Conservation (phyloP, 345 rosid species). For the Psidium guajava region DNA sequence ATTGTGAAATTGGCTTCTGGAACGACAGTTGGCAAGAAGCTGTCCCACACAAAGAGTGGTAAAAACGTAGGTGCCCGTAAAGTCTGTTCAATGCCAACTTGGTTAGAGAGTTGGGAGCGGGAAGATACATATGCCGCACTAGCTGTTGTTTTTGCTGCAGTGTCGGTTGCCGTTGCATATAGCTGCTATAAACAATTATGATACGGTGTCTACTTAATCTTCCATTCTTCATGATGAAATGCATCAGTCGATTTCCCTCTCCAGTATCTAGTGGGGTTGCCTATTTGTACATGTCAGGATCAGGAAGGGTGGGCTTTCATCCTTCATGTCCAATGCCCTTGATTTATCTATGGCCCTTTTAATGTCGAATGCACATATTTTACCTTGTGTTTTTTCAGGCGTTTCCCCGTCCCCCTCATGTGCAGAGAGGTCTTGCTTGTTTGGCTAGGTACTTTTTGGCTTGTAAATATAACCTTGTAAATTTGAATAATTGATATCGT, state of each 20-base stretch:
- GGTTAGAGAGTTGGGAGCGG: slow-evolving; percentile 81
- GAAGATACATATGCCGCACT: slow-evolving; percentile 83
- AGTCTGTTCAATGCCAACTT: slow-evolving; percentile 47
- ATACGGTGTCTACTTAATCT: neutral
- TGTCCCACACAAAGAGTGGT: slow-evolving; percentile 18
- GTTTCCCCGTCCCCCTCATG: neutral
- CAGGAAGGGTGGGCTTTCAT: neutral
- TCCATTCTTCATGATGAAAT: neutral
- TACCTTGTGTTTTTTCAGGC: neutral
- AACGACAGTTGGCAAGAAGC: slow-evolving; percentile 32
- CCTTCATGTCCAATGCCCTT: neutral
- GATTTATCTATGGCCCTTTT: neutral
- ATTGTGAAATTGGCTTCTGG: slow-evolving; percentile 19
- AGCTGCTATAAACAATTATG: slow-evolving; percentile 48
- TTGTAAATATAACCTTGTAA: neutral
- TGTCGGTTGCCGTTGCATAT: slow-evolving; percentile 67
- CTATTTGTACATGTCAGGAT: neutral
- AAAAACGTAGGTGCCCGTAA: slow-evolving; percentile 22
- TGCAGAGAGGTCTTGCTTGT: neutral
- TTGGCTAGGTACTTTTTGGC: neutral
- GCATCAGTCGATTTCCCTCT: neutral
- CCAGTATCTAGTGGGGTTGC: neutral
- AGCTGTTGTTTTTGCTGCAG: slow-evolving; percentile 69
- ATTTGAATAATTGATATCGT: neutral
- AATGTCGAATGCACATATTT: neutral